Percentiles rank a stretch among this genome's conserved stretches.
Conservation (phyloP, 2,329 filamentous ascomycete species). For the Penicillium janthinellum region DNA sequence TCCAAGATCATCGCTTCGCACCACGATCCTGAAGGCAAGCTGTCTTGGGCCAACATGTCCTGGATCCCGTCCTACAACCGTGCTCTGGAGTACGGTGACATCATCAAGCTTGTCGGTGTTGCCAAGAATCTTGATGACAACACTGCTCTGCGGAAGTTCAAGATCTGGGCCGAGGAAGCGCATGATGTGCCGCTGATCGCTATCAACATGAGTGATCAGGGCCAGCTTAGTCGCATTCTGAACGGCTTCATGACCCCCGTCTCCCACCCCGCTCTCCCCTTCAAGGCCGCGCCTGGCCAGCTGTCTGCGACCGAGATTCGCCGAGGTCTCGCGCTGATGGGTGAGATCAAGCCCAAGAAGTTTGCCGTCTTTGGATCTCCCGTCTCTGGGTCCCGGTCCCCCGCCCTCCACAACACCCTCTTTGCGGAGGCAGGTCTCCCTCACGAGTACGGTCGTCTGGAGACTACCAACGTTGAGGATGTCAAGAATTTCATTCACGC, state of each 20-base stretch:
- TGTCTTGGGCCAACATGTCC: slow-evolving; percentile 90
- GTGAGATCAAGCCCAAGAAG: slow-evolving; percentile 71
- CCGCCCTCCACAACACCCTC: slow-evolving; percentile 83
- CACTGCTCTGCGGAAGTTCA: slow-evolving; percentile 80
- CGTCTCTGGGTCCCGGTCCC: slow-evolving; percentile 78
- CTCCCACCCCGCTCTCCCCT: slow-evolving; percentile 83
- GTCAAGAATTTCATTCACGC: slow-evolving; percentile 67
- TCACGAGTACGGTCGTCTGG: slow-evolving; percentile 74
- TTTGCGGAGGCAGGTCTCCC: slow-evolving; percentile 78
- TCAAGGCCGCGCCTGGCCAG: slow-evolving; percentile 92
- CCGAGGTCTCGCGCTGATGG: slow-evolving; percentile 73
- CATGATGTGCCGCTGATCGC: slow-evolving; percentile 86
- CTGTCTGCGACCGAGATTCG: slow-evolving; percentile 88
- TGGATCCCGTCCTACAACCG: slow-evolving; percentile 91
- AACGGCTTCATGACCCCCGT: slow-evolving; percentile 96
- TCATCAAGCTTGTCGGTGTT: slow-evolving; percentile 90
- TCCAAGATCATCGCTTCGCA: slow-evolving; percentile 93
- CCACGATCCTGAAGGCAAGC: slow-evolving; percentile 75
- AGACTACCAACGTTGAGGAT: slow-evolving; percentile 67
- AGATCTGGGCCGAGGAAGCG: slow-evolving; percentile 68
- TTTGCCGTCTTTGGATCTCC: slow-evolving; percentile 91
- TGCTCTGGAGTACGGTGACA: slow-evolving; percentile 83
- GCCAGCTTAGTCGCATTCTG: slow-evolving; percentile 85
- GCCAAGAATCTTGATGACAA: slow-evolving; percentile 81
- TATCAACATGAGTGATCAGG: slow-evolving; percentile 89